Evolutionary conservation across 2,329 filamentous ascomycete species (phyloP).

Genomic region (Ophiostoma australiae): DNA sequence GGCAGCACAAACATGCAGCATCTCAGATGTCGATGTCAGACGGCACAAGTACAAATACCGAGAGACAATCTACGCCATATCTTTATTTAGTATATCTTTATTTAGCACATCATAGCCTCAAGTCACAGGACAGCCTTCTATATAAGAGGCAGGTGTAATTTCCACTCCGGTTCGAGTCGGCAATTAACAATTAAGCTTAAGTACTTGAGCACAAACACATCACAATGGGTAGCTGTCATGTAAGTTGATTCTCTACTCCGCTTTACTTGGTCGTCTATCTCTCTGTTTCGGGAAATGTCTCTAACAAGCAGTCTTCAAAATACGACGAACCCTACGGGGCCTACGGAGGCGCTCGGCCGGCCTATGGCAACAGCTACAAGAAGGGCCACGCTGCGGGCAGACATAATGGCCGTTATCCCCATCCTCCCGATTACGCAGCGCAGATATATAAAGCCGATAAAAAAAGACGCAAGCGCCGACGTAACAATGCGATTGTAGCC

Average conservation of each 20-base stretch:
- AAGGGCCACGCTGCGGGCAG: background rate
- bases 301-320: background rate
- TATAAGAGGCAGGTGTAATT: background rate
- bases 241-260: background rate
- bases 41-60: background rate
- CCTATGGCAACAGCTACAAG: background rate
- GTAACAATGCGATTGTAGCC: background rate
- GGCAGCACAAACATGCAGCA: background rate
- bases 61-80: background rate
- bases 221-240: constrained; percentile 10
- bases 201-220: background rate
- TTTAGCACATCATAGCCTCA: background rate
- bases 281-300: too few relatives aligned
- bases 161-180: background rate
- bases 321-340: background rate
- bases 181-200: background rate
- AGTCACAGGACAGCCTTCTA: background rate
- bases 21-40: background rate
- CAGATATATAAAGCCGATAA: background rate
- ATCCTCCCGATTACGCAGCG: background rate
- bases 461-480: background rate
- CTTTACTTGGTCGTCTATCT: background rate
- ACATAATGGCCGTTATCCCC: background rate
- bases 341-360: background rate
- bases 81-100: background rate